phyloP scores from a whole-genome alignment of 305 asterid species.

The Rubia tinctorum region DNA sequence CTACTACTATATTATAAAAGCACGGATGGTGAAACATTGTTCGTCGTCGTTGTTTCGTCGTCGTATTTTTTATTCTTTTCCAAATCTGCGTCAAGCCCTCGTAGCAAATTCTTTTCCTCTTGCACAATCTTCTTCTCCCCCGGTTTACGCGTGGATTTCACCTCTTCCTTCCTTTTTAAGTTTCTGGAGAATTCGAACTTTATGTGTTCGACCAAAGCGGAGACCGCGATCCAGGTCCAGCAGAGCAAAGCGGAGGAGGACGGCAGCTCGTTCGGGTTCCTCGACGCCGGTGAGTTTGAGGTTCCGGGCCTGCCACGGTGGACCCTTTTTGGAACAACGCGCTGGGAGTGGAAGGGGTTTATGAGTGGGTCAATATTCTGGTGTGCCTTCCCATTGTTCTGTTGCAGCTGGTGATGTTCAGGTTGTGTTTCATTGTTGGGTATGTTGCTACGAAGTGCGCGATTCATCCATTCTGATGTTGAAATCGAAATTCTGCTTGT shows the following conservation, averaged over 20 bases:
- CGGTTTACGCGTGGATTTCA: no score
- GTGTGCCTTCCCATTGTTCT: conserved; percentile 70
- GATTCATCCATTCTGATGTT: conserved; percentile 13
- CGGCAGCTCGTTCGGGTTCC: conserved; percentile 40
- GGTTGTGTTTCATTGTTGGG: conserved; percentile 58
- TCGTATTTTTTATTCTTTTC: no score
- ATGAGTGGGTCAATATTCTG: conserved; percentile 88
- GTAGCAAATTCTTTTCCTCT: no score
- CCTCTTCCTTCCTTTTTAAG: no score
- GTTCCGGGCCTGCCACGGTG: conserved; percentile 60
- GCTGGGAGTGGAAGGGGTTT: conserved; percentile 66
- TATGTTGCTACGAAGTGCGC: conserved; percentile 65
- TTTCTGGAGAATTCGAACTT: no score
- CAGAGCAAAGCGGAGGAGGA: conserved; percentile 12
- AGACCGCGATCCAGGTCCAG: conserved; percentile 4
- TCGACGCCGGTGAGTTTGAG: conserved; percentile 64
- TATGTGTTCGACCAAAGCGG: no score
- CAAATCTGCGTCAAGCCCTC: no score
- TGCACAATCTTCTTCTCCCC: no score
- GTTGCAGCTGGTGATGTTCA: conserved; percentile 61
- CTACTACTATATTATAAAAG: no score
- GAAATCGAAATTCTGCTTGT: no score
- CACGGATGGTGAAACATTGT: no score
- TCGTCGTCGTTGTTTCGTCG: no score
- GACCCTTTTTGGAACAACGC: conserved; percentile 83